Base-by-base conservation (phyloP, 768 basidiomycete genomes). In the Mycena haematopus region DNA sequence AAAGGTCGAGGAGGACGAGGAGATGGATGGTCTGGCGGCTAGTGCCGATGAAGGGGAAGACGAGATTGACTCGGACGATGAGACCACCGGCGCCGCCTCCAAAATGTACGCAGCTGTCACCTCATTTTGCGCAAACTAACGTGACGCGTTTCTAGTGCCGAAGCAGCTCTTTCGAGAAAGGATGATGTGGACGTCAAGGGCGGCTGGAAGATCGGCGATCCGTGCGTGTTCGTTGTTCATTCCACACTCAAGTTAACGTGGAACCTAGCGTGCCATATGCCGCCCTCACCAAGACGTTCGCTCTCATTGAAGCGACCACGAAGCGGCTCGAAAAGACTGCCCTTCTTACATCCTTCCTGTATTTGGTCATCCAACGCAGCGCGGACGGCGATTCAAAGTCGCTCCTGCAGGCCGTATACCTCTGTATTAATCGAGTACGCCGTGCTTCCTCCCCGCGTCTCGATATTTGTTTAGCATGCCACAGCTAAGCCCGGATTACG, bases 311-410 rank as follows among this genome's bases (percentile, higher is more conserved):
- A 74, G 86, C 87, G 6, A 99, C 97, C 10, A 98, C 95, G 1
- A 99, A 98, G 71, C 91, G 97, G 21, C 77, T 97, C 49, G 95
- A 97, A 74, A 99, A 99, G 75, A 92, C 86, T 3, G 85, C 93
- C 0, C 80, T 95, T 63, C 84, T 99, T 10, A 99, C 95, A 0
- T 82, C 90, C 0, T 95, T 99, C 74, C 80, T 99, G 45, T 77
- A 95, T 6, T 87, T 96, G 13, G 93, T 99, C 31, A 95, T 98
- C 57, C 89, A 90, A 72, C 81, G 94, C 51, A 92, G 95, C 64
- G 88, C 87, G 17, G 81, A 87, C 56, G 89, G 84, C 38, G 92
- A 95, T 63, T 80, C 81, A 6, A 82, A 87, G 24, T 88, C 91
- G 8, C 82, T 99, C 33, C 83, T 98, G 6, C 92, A 95, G 70